Base-by-base conservation (phyloP, 495 filamentous ascomycete genomes). In the Aspergillus cristatus region DNA sequence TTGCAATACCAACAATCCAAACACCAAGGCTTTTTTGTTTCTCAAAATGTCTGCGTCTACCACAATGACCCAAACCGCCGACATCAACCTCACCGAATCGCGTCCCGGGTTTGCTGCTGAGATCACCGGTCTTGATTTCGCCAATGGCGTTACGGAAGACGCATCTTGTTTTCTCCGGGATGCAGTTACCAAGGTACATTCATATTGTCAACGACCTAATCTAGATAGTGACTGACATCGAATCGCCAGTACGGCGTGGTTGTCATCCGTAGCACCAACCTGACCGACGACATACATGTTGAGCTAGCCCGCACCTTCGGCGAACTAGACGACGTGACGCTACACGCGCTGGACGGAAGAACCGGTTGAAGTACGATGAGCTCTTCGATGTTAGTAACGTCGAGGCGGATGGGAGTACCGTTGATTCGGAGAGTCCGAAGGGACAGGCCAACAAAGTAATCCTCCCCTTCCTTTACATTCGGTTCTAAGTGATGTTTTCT, bases 301-400 rank as follows among this genome's bases (percentile, higher is more conserved):
- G 48, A 55, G 16, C 76, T 79, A 56, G 67, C 68, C n/a, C 25
- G 45, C 4, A 63, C 60, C 8, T 65, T 80, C 39, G 76, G 74
- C 13, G 71, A 75, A 20, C 65, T 79, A 1, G 76, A 80, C 58
- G 68, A 75, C 44, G 68, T 76, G n/a, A 58, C 52, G 5, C 72
- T 71, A 2, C 78, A 71, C 51, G 46, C 1, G 55, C 50, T 7
- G 65, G 65, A 6, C 66, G 67, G 12, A 61, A 66, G 34, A 55
- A 64, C 16, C 68, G 74, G 13, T 67, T 71, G 34, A 57, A 45
- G 1, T 59, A 70, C 41, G 53, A 61, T 17, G 66, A 74, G 42
- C 60, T 79, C 4, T 78, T 78, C 53, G 76, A 80, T 49, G 75
- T 72, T 2, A 58, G 71, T 33, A 79, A 79, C 54, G 55, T 79